Conservation (phyloP, 2,329 filamentous ascomycete genomes). For the Stachybotrys elegans region DNA sequence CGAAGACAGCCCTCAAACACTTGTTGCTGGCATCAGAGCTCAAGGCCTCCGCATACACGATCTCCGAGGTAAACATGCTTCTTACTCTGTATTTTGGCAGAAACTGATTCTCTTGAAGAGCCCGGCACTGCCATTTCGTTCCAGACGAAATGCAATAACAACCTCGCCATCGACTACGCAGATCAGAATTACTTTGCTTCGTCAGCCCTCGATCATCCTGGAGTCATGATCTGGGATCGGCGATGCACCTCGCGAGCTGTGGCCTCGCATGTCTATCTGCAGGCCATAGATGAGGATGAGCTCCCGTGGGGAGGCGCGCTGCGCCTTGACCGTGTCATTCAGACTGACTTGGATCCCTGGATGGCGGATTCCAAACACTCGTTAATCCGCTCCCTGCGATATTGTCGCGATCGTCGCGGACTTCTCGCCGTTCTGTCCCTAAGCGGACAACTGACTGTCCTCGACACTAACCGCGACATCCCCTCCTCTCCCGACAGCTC, state of each 20-base stretch:
- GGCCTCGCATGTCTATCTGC: conserved; percentile 49
- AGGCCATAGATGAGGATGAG: conserved; percentile 56
- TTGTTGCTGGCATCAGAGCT: conserved; percentile 71
- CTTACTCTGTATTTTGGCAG: not conserved
- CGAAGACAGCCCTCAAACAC: conserved; percentile 66
- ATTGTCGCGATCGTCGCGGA: conserved; percentile 57
- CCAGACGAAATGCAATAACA: conserved; percentile 63
- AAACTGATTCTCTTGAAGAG: conserved; percentile 25
- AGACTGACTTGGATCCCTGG: conserved; percentile 46
- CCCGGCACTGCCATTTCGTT: conserved; percentile 52
- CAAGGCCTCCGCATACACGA: conserved; percentile 74
- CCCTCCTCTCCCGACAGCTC: conserved; percentile 29
- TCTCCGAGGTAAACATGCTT: conserved; percentile 56
- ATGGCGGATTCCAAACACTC: conserved; percentile 52
- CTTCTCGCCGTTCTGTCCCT: conserved; percentile 57
- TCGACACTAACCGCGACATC: conserved; percentile 53
- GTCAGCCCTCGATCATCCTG: conserved; percentile 68
- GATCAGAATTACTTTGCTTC: conserved; percentile 84
- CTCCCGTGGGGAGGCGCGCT: conserved; percentile 59
- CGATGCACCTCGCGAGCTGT: conserved; percentile 51
- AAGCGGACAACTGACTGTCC: conserved; percentile 57
- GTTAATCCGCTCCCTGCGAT: conserved; percentile 57
- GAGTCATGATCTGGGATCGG: conserved; percentile 73
- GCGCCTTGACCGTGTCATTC: conserved; percentile 51
- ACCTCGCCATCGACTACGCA: conserved; percentile 70